Base-by-base conservation (phyloP, 768 basidiomycete species). In the Agaricus subrufescens region DNA sequence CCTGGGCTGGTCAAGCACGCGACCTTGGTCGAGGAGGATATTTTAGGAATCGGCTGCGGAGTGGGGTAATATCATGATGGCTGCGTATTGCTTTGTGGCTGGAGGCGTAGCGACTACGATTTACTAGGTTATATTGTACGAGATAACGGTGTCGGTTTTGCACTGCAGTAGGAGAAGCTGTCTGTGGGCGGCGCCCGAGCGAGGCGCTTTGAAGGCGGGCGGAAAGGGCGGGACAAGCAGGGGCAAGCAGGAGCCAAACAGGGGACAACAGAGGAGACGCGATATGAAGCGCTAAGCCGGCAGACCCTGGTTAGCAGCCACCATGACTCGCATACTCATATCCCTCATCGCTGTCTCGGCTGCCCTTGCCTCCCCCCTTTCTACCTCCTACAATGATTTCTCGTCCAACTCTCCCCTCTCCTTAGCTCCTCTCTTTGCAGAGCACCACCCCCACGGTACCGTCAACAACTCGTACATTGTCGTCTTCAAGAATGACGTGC, bases 381-480 rank as follows among this genome's bases (percentile, higher is more conserved):
- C 79, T 52, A 82, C 80, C n/a, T 68, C 62, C 58, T 65, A 73
- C 30, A 64, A 69, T 56, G 61, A 63, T 46, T 46, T 68, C 40
- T 65, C 71, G 14, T 61, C 66, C 40, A 75, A 76, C 46, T 71
- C 78, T 25, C 73, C 80, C 44, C 66, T 87, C 40, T 61, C 74
- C 14, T 68, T 84, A 47, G 89, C 89, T 8, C 88, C 89, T 30
- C 71, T 91, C 50, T 60, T 79, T 53, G 78, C 75, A 38, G 73
- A 73, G 39, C 73, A 82, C 59, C 85, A 88, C 65, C 80, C 83
- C 52, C 84, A 89, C 71, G 84, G 86, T 50, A 75, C 82, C 55
- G 74, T 95, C 68, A 86, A 89, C 75, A 88, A 95, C 77, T 90
- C 91, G n/a, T 98, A 98, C 75, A 93, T 98, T 60, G 83, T 98